Evolutionary conservation across 2,329 filamentous ascomycete species (phyloP).

Genomic region (Sporothrix inflata): DNA sequence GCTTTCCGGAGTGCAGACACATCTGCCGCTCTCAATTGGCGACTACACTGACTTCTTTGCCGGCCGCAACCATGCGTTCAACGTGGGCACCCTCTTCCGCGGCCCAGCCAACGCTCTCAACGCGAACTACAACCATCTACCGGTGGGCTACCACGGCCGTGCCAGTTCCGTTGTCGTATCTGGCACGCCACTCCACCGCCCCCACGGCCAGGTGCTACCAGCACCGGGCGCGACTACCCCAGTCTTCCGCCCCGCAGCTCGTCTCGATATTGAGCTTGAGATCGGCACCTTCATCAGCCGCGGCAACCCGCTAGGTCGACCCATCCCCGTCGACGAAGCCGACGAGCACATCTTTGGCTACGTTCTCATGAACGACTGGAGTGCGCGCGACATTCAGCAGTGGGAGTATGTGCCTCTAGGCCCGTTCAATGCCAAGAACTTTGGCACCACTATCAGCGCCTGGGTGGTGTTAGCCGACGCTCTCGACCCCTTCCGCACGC

Average conservation of each 20-base stretch:
- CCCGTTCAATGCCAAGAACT: conserved; percentile 84
- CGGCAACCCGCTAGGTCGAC: conserved; percentile 65
- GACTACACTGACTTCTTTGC: conserved; percentile 29
- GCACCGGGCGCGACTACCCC: conserved; percentile 59
- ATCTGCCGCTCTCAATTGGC: conserved; percentile 26
- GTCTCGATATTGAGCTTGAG: conserved; percentile 78
- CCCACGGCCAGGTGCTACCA: conserved; percentile 72
- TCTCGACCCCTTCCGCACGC: conserved; percentile 58
- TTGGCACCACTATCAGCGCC: conserved; percentile 74
- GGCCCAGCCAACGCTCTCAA: conserved; percentile 73
- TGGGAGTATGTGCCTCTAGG: conserved; percentile 86
- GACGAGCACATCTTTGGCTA: conserved; percentile 76
- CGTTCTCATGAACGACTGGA: conserved; percentile 87
- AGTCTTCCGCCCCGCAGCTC: conserved; percentile 62
- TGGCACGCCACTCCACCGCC: conserved; percentile 71
- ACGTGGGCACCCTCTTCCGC: conserved; percentile 44
- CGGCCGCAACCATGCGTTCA: conserved; percentile 18
- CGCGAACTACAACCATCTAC: conserved; percentile 79
- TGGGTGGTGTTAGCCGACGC: conserved; percentile 81
- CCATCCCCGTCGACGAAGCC: conserved; percentile 65
- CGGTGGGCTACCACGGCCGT: conserved; percentile 80
- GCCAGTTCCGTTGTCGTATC: conserved; percentile 76
- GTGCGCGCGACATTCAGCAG: conserved; percentile 76
- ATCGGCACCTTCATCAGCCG: conserved; percentile 73
- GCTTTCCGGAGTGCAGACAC: not conserved